Base-by-base conservation (phyloP, 1,284 basidiomycete species). In the Microbotryomycetes sp. region DNA sequence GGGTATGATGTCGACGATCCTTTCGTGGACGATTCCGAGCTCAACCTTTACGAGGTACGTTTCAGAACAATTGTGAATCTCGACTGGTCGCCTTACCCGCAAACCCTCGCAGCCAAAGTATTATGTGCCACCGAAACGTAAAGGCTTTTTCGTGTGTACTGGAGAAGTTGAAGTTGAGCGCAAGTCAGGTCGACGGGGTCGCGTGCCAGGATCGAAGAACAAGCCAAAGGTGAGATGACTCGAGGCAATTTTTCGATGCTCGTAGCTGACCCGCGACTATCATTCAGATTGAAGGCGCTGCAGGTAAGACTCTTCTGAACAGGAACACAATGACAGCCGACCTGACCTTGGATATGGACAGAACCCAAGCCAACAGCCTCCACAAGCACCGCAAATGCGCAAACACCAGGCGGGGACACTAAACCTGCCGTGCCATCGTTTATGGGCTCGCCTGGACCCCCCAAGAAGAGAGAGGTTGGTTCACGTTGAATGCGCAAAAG, bases 21-120 rank as follows among this genome's bases (percentile, higher is more conserved):
- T 0, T 97, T 97, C 77, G 97, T 98, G 72, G 94, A 98, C 79
- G 94, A 98, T 76, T 91, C 91, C 0, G 93, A 98, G 74, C 81
- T 96, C 57, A 85, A 84, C 23, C 79, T 93, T 47, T 92, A 97
- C 76, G 86, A 93, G 72, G 86, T 91, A 1, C 91, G 57, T 23
- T 27, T n/a, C n/a, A n/a, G n/a, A n/a, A n/a, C n/a, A n/a, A n/a
- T n/a, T n/a, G n/a, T n/a, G n/a, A n/a, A n/a, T n/a, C n/a, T n/a
- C n/a, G n/a, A n/a, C n/a, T n/a, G n/a, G n/a, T n/a, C n/a, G n/a
- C n/a, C n/a, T n/a, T n/a, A n/a, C n/a, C n/a, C n/a, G n/a, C n/a
- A n/a, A n/a, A n/a, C n/a, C n/a, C n/a, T 27, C 26, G 0, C 57
- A 68, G 67, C 67, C 67, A 4, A 58, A 60, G 18, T 61, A 56